Evolutionary conservation across 1,139 yeast species (phyloP), one percentile per base, ranked within the genome.

Genomic region (Debaryomyces sp.): DNA sequence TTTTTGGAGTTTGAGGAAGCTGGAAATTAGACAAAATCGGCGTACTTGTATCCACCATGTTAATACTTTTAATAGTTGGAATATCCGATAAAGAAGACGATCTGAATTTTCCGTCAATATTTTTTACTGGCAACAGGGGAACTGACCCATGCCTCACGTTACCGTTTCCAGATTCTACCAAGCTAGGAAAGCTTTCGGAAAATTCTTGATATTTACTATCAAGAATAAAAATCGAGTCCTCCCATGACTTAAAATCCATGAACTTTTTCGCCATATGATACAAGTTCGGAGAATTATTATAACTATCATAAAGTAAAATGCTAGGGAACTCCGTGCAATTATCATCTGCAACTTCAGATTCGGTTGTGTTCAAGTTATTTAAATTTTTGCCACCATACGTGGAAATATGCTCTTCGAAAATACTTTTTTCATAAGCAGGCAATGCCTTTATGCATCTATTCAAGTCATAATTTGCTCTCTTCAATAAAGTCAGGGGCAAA

Each of bases 401-500:
- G 17, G 44, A 49, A n/a, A 62, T 47, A 46, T 64, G 58, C 27
- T 58, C 52, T 41, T 63, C 48, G 51, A 73, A 63, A 33, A 65
- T 55, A 4, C 48, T 43, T 54, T 71, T 72, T 47, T 80, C 84
- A 43, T 60, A 71, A 43, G 57, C 67, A 23, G 84, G 80, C 63
- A 85, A 75, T 33, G 88, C 81, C 49, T 81, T 84, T 40, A 83
- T 67, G 53, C 87, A 78, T 55, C 85, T 67, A 48, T 70, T 55
- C 46, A 88, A 69, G 15, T 80, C 79, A 59, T 85, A 88, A 50
- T 81, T 83, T 34, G 81, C 74, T 53, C 96, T 77, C 61, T 86
- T 86, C 54, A 89, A 68, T 43, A 89, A 71, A 1, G 96, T 89
- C 17, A 94, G 83, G 1, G 96, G 96, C 22, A 89, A 70, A 59